Evolutionary conservation across 2,329 filamentous ascomycete genomes (phyloP), one percentile per base, ranked within the genome.

Genomic region (Emmonsiellopsis sp.): DNA sequence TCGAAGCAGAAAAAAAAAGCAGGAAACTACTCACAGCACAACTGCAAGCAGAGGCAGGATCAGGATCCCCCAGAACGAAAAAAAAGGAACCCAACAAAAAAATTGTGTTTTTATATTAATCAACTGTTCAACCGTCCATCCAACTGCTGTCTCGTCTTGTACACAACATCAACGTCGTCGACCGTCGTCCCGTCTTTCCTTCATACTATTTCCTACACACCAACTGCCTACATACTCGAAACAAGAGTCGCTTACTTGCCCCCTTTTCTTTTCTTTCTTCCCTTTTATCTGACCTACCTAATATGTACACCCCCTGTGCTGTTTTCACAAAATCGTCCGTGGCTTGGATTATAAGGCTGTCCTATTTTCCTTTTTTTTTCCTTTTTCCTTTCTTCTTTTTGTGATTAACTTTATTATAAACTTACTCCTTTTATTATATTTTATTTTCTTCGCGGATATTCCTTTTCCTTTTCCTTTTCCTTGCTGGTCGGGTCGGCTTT

Each of bases 391-490:
- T 14, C 52, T 52, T n/a, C n/a, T 52, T 54, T 32, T 52, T 51
- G 27, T 46, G 13, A 42, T 54, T 14, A 52, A 39, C 11, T 39
- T 44, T 33, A 34, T 44, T 49, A 51, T 36, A 46, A 54, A 39
- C 17, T 50, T 46, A 27, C 39, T 47, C 32, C 42, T 52, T 51
- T 39, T 49, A 34, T 27, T 50, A 21, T 55, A 44, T 45, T 45
- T 42, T 56, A 51, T 53, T 48, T 53, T 57, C 51, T 48, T 57
- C 52, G 44, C 45, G 27, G 40, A 43, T 36, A 51, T 48, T 45
- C n/a, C 43, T 58, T 52, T 55, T 50, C 48, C 45, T 34, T 46
- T 51, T 51, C 46, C 53, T 56, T 51, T 36, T 53, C 21, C 42
- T 52, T 49, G 32, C 42, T 17, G 42, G 21, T 2, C 14, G 37